Conservation (phyloP, 2,329 filamentous ascomycete genomes). For the Zasmidium angulare region DNA sequence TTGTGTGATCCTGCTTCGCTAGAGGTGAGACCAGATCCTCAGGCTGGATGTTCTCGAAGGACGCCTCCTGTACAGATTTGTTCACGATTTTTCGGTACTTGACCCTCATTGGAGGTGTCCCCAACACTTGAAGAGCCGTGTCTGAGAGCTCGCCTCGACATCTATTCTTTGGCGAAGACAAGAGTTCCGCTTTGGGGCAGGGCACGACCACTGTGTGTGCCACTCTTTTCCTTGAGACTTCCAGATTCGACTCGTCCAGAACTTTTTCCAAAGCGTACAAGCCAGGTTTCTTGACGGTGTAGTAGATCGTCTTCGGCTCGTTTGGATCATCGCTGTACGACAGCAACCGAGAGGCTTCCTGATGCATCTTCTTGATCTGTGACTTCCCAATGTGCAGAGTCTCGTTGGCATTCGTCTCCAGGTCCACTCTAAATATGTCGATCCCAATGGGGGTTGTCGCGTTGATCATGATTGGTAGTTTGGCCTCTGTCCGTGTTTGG, state of each 20-base stretch:
- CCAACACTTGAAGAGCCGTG: conserved; percentile 76
- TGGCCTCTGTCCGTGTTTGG: conserved; percentile 57
- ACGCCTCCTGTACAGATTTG: conserved; percentile 76
- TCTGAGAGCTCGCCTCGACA: conserved; percentile 89
- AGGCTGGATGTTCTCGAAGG: conserved; percentile 90
- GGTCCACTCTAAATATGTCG: conserved; percentile 82
- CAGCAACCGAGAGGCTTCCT: conserved; percentile 62
- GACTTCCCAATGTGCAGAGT: conserved; percentile 71
- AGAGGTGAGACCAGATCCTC: conserved; percentile 81
- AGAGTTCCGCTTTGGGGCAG: conserved; percentile 78
- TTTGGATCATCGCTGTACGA: conserved; percentile 46
- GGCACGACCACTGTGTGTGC: conserved; percentile 83
- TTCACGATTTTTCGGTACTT: conserved; percentile 90
- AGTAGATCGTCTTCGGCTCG: conserved; percentile 56
- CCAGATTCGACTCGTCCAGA: conserved; percentile 88
- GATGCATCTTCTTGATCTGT: conserved; percentile 74
- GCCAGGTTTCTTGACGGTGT: conserved; percentile 79
- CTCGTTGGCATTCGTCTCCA: conserved; percentile 78
- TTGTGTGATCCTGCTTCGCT: conserved; percentile 52
- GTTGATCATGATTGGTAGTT: conserved; percentile 87
- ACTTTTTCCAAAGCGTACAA: conserved; percentile 84
- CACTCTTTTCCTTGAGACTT: conserved; percentile 56
- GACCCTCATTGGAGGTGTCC: conserved; percentile 87
- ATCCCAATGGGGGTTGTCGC: conserved; percentile 86
- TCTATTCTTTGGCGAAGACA: conserved; percentile 63